Percentiles rank a stretch among this genome's conserved stretches.
Conservation (phyloP, 495 filamentous ascomycete species). For the Hypoxylon perforatum region DNA sequence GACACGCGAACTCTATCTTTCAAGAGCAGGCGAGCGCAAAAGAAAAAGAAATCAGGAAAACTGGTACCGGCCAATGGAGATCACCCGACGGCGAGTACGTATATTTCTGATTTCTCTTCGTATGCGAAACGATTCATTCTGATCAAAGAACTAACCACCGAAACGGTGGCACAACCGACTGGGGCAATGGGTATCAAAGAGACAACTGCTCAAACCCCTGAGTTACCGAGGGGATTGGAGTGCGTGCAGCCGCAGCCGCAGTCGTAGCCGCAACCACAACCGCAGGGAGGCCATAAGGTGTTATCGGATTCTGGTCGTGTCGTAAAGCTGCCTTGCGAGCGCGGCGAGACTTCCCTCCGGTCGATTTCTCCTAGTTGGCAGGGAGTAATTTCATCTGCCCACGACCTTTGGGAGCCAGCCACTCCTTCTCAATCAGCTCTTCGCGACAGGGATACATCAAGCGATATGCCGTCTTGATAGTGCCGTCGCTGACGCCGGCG, state of each 20-base stretch:
- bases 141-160: no score
- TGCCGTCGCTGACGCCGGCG: constrained; percentile 92
- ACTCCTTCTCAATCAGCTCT: constrained; percentile 77
- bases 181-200: no score
- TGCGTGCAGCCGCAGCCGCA: no score
- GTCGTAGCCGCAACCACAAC: no score
- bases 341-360: no score
- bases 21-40: constrained; percentile 31
- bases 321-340: no score
- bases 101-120: constrained; percentile 22
- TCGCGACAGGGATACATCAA: constrained; percentile 79
- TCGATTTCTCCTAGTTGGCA: constrained; percentile 40
- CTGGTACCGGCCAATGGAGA: constrained; percentile 37
- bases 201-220: no score
- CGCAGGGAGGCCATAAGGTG: no score
- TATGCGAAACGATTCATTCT: neutral
- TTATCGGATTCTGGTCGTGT: no score
- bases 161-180: no score
- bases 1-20: constrained; percentile 38
- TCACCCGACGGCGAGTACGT: constrained; percentile 42
- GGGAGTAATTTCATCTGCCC: constrained; percentile 78
- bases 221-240: no score
- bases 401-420: constrained; percentile 72
- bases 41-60: constrained; percentile 20
- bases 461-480: constrained; percentile 94